Evolutionary conservation across 768 basidiomycete genomes (phyloP), one percentile per base, ranked within the genome.

Genomic region (Phylloporus rhodoxanthus): DNA sequence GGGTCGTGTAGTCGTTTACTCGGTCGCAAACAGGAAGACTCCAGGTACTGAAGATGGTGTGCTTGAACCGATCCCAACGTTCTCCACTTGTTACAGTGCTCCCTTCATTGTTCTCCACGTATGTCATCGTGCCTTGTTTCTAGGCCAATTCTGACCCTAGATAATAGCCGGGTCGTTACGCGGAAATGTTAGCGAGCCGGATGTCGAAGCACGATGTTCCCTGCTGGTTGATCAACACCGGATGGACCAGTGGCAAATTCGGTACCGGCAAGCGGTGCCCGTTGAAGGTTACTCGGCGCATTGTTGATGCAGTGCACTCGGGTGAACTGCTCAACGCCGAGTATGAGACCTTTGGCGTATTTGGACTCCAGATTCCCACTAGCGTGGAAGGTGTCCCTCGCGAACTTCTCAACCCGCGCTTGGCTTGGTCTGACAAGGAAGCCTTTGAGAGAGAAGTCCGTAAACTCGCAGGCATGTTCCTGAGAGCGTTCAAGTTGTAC

Each of bases 151-250:
- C 52, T 63, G 30, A 43, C 37, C 43, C 13, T n/a, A 26, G 32
- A 4, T 45, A n/a, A 30, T 57, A 85, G 84, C 93, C 93, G 39
- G 81, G 88, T 30, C 87, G 93, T 54, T 99, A 99, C 70, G 95
- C 96, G 36, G 79, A 86, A 69, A 99, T 99, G 96, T 78, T 99
- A 58, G 92, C 95, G 0, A 85, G 91, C 57, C 83, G 88, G 61
- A 98, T 99, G 94, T 71, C 84, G 50, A 80, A 84, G 70, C 77
- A 88, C 74, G 79, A 89, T 48, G 92, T 93, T 59, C 71, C 92
- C 70, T 96, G 94, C 76, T 99, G 92, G 91, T 78, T 98, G 65
- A 88, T 99, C 81, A 98, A 99, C 85, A 99, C 95, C 3, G 95
- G 90, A 54, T 94, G 91, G 91, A 87, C 90, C 45, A 86, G 90